These are phyloP conservation scores for Populus deltoides DNA, from an alignment of 345 rosid genomes.

Conservation along the genomic window DNA sequence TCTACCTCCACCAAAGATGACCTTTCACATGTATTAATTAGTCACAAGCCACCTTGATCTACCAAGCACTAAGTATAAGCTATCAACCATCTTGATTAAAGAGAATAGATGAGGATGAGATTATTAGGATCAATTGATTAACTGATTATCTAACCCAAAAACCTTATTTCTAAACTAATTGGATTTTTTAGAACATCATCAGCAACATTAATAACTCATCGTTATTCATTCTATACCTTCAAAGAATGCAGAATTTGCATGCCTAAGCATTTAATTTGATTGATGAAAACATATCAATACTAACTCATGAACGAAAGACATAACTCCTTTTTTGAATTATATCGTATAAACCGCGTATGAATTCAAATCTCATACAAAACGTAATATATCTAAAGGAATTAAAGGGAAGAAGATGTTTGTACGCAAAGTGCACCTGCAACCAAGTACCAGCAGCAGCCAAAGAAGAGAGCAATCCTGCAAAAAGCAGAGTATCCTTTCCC, in stretches of 20 bases:
- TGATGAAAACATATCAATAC: neutral
- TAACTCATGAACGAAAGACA: neutral
- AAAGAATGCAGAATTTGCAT: neutral
- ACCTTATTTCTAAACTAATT: too few relatives aligned
- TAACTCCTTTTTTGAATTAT: neutral
- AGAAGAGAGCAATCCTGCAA: slow-evolving; percentile 81
- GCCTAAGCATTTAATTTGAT: neutral
- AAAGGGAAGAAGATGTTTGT: neutral
- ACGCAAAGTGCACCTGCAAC: slow-evolving; percentile 67
- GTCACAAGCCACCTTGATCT: too few relatives aligned
- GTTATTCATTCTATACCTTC: neutral
- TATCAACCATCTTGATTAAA: too few relatives aligned
- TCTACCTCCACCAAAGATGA: too few relatives aligned
- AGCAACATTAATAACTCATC: neutral
- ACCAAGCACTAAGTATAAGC: too few relatives aligned
- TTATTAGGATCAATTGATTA: too few relatives aligned
- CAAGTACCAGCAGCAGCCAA: slow-evolving; percentile 96
- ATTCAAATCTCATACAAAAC: neutral
- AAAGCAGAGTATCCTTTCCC: slow-evolving; percentile 78
- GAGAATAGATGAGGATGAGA: too few relatives aligned
- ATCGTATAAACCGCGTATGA: neutral
- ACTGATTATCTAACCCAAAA: too few relatives aligned
- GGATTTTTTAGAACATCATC: too few relatives aligned
- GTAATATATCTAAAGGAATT: neutral
- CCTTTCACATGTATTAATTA: too few relatives aligned